These are phyloP conservation scores for Moelleriella libera DNA, from an alignment of 2,329 filamentous ascomycete genomes.

Conservation along the genomic window DNA sequence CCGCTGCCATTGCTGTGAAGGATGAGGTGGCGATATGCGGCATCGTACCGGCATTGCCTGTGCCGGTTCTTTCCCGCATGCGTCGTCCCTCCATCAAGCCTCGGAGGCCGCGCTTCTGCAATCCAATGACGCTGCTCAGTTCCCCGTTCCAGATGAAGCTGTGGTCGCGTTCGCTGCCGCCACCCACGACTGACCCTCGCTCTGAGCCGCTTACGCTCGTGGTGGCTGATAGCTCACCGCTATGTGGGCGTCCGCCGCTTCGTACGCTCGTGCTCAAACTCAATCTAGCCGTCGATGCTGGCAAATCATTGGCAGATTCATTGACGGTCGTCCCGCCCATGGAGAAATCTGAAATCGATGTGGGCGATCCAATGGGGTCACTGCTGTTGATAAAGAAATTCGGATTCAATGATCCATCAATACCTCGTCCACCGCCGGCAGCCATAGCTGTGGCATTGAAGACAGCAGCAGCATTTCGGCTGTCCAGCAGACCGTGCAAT, in stretches of 20 bases:
- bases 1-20: neutral
- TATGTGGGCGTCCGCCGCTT: conserved; percentile 21
- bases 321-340: conserved; percentile 15
- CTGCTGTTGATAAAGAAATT: conserved; percentile 43
- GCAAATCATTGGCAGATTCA: conserved; percentile 16
- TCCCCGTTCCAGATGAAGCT: conserved; percentile 59
- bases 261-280: conserved; percentile 23
- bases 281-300: conserved; percentile 23
- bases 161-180: conserved; percentile 31
- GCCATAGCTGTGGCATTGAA: conserved; percentile 99
- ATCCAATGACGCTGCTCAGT: conserved; percentile 77
- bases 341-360: conserved; percentile 18
- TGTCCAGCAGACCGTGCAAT: conserved; percentile 78
- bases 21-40: conserved; percentile 9
- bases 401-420: conserved; percentile 51
- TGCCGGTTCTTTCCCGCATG: conserved; percentile 58
- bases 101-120: conserved; percentile 85
- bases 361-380: conserved; percentile 24
- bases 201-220: conserved; percentile 39
- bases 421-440: conserved; percentile 77
- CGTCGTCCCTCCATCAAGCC: conserved; percentile 90
- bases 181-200: conserved; percentile 29
- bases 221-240: conserved; percentile 34
- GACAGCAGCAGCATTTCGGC: conserved; percentile 85
- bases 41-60: conserved; percentile 14